phyloP scores from a whole-genome alignment of 1,284 basidiomycete species.

The Microbotryum scabiosae region DNA sequence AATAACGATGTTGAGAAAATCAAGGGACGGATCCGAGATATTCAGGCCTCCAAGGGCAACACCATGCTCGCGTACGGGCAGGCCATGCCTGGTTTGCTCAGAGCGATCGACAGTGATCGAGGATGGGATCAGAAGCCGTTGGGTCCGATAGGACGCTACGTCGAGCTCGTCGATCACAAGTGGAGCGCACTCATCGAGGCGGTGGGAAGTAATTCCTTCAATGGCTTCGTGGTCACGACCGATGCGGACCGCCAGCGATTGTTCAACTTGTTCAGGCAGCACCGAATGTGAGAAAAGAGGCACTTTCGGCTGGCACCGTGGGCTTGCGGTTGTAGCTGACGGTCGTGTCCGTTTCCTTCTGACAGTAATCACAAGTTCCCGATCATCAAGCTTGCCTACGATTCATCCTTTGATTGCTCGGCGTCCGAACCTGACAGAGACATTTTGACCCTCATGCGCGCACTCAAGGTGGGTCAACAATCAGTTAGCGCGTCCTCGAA shows the following conservation, averaged over 20 bases:
- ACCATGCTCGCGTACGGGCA: constrained; percentile 48
- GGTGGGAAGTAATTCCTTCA: constrained; percentile 57
- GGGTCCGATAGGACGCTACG: constrained; percentile 74
- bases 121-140: constrained; percentile 66
- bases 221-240: constrained; percentile 69
- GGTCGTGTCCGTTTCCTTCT: background rate
- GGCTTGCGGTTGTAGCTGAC: background rate
- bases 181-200: constrained; percentile 63
- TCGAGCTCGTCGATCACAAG: constrained; percentile 62
- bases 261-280: background rate
- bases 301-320: background rate
- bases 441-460: constrained; percentile 68
- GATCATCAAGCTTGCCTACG: constrained; percentile 59
- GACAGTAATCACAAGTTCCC: constrained; percentile 38
- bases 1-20: background rate
- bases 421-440: constrained; percentile 50
- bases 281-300: background rate
- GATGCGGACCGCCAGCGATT: constrained; percentile 50
- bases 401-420: constrained; percentile 51
- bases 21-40: background rate
- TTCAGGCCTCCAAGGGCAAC: constrained; percentile 42
- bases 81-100: constrained; percentile 44
- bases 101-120: constrained; percentile 48
- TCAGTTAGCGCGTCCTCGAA: background rate
- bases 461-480: constrained; percentile 57